Evolutionary conservation across 2,329 filamentous ascomycete genomes (phyloP).

Genomic region (Penicillium sp.): DNA sequence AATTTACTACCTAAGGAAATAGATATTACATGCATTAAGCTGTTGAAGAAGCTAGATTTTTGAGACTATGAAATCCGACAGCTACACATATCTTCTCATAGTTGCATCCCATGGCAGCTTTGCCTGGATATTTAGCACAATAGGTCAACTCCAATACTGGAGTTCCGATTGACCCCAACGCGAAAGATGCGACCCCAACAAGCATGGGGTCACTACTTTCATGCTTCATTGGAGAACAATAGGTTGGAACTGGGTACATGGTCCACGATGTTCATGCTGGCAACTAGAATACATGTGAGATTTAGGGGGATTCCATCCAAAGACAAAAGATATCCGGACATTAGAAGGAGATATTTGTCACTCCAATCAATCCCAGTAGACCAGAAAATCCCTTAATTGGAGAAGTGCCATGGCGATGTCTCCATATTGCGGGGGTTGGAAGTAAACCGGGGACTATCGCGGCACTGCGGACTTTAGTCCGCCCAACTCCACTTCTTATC

Average conservation of each 20-base stretch:
- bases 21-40: background rate
- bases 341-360: background rate
- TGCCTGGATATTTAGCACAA: background rate
- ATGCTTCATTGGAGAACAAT: background rate
- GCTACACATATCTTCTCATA: background rate
- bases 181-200: background rate
- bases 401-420: background rate
- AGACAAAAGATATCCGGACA: no score
- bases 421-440: constrained; percentile 6
- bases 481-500: constrained; percentile 10
- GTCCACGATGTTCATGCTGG: background rate
- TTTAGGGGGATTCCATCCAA: background rate
- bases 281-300: background rate
- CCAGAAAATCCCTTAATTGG: background rate
- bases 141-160: background rate
- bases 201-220: background rate
- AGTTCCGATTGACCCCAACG: background rate
- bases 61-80: no score
- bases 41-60: no score
- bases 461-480: constrained; percentile 6
- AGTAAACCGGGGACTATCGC: constrained; percentile 1
- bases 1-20: background rate
- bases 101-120: background rate
- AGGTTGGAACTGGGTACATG: background rate
- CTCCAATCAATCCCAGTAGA: background rate